Evolutionary conservation across 495 filamentous ascomycete species (phyloP).

Genomic region (Letharia columbiana): DNA sequence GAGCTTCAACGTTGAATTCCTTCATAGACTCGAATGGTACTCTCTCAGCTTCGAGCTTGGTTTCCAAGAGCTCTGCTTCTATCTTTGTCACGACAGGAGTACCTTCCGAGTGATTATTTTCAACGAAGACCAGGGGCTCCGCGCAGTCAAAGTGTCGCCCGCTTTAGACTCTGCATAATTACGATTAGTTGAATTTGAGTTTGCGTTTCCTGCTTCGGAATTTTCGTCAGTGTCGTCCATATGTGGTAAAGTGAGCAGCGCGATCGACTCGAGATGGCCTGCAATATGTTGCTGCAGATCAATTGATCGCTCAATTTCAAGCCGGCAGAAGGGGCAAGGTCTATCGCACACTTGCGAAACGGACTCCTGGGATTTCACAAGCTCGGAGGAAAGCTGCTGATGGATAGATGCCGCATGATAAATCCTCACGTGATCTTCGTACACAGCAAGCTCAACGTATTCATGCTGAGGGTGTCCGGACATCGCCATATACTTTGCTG

Average conservation of each 20-base stretch:
- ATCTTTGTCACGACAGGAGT: not conserved
- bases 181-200: constrained; percentile 7
- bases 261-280: constrained; percentile 5
- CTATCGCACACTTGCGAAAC: constrained; percentile 9
- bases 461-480: constrained; percentile 6
- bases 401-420: not conserved
- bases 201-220: not conserved
- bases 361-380: constrained; percentile 7
- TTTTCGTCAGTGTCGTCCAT: not conserved
- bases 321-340: constrained; percentile 12
- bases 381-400: constrained; percentile 1
- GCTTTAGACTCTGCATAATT: constrained; percentile 6
- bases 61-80: not conserved
- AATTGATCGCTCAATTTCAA: not conserved
- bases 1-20: not conserved
- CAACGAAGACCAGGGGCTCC: not conserved
- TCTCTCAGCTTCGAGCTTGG: not conserved
- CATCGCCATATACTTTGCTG: constrained; percentile 18
- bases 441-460: not conserved
- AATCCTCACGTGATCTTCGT: constrained; percentile 9
- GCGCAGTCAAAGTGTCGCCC: constrained; percentile 22
- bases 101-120: not conserved
- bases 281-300: constrained; percentile 16
- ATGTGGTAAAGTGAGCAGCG: constrained; percentile 9
- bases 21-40: not conserved